phyloP scores from a whole-genome alignment of 139 green algal species.

The Eudorina sp. region DNA sequence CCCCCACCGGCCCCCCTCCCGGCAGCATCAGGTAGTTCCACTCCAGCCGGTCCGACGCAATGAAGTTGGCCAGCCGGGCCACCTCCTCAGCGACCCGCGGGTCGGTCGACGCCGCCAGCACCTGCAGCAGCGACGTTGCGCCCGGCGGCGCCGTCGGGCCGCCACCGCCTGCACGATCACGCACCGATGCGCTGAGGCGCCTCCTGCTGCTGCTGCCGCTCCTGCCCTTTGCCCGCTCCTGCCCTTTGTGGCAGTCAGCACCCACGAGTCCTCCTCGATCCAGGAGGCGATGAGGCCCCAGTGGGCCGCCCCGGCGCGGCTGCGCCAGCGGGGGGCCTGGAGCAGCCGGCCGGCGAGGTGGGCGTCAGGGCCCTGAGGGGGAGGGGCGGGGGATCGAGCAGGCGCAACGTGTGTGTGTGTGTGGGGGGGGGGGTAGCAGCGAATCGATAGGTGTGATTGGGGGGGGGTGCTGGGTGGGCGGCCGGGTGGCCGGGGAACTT shows the following conservation, averaged over 20 bases:
- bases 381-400: neutral
- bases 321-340: conserved; percentile 58
- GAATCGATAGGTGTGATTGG: too few species aligned
- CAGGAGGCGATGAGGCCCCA: conserved; percentile 43
- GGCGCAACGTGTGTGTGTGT: neutral
- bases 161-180: neutral
- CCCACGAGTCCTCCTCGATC: conserved; percentile 43
- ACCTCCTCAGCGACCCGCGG: conserved; percentile 34
- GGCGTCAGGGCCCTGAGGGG: conserved; percentile 9
- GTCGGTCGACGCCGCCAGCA: neutral
- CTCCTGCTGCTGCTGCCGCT: neutral
- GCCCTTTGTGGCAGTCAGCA: neutral
- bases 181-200: neutral
- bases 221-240: neutral
- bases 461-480: too few species aligned
- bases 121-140: neutral
- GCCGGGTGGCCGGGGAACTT: too few species aligned
- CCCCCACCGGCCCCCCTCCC: neutral
- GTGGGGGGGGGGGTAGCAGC: neutral
- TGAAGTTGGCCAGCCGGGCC: conserved; percentile 36
- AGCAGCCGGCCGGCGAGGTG: conserved; percentile 31
- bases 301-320: conserved; percentile 22
- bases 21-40: conserved; percentile 55
- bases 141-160: neutral
- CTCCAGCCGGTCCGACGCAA: conserved; percentile 51